Base-by-base conservation (phyloP, 805 yeast genomes). In the Lipomyces chichibuensis region DNA sequence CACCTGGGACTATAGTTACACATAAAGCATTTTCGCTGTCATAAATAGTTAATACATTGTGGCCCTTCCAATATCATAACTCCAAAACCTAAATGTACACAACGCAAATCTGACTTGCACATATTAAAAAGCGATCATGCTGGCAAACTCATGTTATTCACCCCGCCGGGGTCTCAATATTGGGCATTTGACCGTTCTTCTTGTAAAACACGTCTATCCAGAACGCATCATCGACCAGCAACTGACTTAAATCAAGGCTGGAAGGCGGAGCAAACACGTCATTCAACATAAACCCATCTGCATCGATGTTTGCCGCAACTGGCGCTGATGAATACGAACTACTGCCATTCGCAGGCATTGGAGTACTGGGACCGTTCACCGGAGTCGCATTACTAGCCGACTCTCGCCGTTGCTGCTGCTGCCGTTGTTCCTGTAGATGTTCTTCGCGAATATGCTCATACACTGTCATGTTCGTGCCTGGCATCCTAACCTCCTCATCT, bases 401-500 rank as follows among this genome's bases (percentile, higher is more conserved):
- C n/a, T n/a, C 27, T 9, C 55, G 37, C 6, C 29, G 62, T 6
- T 20, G 37, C 32, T 59, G 35, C 32, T 49, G 57, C 52, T 29
- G 57, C 13, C 27, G 27, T 43, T 58, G 54, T 11, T 43, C 37
- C 14, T 33, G 27, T 23, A 20, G 27, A 23, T 17, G 27, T 27
- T 64, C 67, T 25, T 60, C 60, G 17, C 51, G 32, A 23, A 65
- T 56, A 20, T 65, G 67, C 33, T 61, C 62, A 14, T 33, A 46
- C 13, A 65, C 32, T 7, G 67, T 37, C 20, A 65, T 37, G 8
- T 60, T 61, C 1, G 64, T 39, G 3, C 52, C 59, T n/a, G 60
- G 62, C 64, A 65, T 65, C n/a, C 61, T 27, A 13, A 65, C 20
- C 32, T 65, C 67, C n/a, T 60, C 59, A 11, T 64, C 64, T 2